Conservation (phyloP, 164 flowering plant genomes). For the Amborella trichopoda region DNA sequence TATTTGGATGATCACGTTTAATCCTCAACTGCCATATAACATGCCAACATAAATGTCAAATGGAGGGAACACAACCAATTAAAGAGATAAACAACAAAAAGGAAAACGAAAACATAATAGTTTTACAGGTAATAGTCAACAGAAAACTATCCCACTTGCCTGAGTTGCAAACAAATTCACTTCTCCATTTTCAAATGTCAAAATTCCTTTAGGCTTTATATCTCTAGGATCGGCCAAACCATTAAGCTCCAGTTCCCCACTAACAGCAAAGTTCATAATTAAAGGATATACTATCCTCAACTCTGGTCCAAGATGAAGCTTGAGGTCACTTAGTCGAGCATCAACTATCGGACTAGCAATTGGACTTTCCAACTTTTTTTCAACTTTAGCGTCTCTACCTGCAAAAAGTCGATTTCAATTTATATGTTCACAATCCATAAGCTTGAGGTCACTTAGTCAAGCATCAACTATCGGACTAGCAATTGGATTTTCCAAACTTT, state of each 20-base stretch:
- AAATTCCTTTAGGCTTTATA: slow-evolving; percentile 82
- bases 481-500: slow-evolving; percentile 42
- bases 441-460: background rate
- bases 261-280: slow-evolving; percentile 86
- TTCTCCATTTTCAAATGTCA: slow-evolving; percentile 94
- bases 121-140: no score
- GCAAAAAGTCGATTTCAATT: no score
- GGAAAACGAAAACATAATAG: no score
- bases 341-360: slow-evolving; percentile 61
- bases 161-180: slow-evolving; percentile 98
- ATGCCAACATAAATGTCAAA: slow-evolving; percentile 9
- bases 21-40: slow-evolving; percentile 67
- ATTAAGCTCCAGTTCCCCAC: slow-evolving; percentile 93
- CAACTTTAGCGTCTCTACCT: slow-evolving; percentile 58
- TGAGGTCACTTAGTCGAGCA: slow-evolving; percentile 69
- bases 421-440: background rate
- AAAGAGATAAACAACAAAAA: no score
- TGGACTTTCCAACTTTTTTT: slow-evolving; percentile 44
- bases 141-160: slow-evolving; percentile 21
- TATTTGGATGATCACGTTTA: slow-evolving; percentile 79
- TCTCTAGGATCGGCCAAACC: slow-evolving; percentile 85
- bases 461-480: slow-evolving; percentile 66
- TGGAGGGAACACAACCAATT: background rate
- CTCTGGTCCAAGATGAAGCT: slow-evolving; percentile 89
- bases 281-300: slow-evolving; percentile 90